These are phyloP conservation scores for Fusarium avenaceum DNA, from an alignment of 2,329 filamentous ascomycete genomes.

Conservation along the genomic window DNA sequence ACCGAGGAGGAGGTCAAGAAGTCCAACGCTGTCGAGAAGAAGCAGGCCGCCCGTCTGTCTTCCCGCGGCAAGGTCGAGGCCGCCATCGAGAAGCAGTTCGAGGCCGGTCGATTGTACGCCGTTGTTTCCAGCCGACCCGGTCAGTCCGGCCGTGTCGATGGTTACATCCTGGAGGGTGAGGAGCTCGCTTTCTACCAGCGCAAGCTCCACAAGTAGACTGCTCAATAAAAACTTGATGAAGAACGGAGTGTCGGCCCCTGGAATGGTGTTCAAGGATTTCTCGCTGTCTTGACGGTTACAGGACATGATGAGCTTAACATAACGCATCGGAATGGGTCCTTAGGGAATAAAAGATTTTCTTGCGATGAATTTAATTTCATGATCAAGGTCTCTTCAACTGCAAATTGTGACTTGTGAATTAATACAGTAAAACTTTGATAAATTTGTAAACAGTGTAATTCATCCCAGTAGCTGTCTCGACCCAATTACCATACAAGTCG, in stretches of 20 bases:
- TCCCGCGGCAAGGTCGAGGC: constrained; percentile 91
- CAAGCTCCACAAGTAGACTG: constrained; percentile 95
- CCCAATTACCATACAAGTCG: background rate
- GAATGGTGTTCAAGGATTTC: constrained; percentile 58
- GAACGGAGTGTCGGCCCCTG: constrained; percentile 48
- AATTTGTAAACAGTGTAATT: constrained; percentile 22
- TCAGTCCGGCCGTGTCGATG: constrained; percentile 96
- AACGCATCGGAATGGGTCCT: constrained; percentile 56
- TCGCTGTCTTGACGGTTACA: constrained; percentile 54
- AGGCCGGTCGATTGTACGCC: constrained; percentile 97
- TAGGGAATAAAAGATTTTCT: constrained; percentile 56
- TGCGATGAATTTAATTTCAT: constrained; percentile 52
- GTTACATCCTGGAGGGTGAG: constrained; percentile 98
- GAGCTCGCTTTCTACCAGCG: constrained; percentile 99
- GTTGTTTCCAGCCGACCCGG: constrained; percentile 93
- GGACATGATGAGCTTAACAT: constrained; percentile 55
- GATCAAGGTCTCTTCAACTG: constrained; percentile 46
- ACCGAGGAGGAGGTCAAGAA: constrained; percentile 84
- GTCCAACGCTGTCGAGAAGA: constrained; percentile 95
- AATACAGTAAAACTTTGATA: background rate
- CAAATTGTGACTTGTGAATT: constrained; percentile 31
- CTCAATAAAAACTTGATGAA: constrained; percentile 39
- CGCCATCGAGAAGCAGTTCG: constrained; percentile 97
- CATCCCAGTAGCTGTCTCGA: constrained; percentile 11
- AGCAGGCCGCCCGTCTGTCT: constrained; percentile 90